phyloP scores from a whole-genome alignment of 306 rosid genomes.

The Medicago truncatula region MtrunA17r5.0-ANR NC_053043.1:40716501-40717000 shows the following conservation, averaged over 20 bases:
- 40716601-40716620: too few species aligned
- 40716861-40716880: too few species aligned
- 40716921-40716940: too few species aligned
- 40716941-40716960: too few species aligned
- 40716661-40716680: constrained; percentile 56
- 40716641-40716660: too few species aligned
- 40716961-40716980: too few species aligned
- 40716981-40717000: too few species aligned
- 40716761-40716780: too few species aligned
- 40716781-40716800: too few species aligned
- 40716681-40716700: background rate
- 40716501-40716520: constrained; percentile 85
- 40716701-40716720: background rate
- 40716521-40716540: constrained; percentile 91
- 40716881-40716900: too few species aligned
- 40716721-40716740: background rate
- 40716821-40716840: constrained; percentile 34
- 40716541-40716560: constrained; percentile 97
- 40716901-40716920: too few species aligned
- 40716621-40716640: background rate
- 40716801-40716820: constrained; percentile 24
- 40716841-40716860: background rate
- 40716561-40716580: constrained; percentile 89
- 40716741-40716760: too few species aligned
- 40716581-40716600: constrained; percentile 68